Conservation (phyloP, 176 grass and related monocot genomes). For the Pontederia paniculata region DNA sequence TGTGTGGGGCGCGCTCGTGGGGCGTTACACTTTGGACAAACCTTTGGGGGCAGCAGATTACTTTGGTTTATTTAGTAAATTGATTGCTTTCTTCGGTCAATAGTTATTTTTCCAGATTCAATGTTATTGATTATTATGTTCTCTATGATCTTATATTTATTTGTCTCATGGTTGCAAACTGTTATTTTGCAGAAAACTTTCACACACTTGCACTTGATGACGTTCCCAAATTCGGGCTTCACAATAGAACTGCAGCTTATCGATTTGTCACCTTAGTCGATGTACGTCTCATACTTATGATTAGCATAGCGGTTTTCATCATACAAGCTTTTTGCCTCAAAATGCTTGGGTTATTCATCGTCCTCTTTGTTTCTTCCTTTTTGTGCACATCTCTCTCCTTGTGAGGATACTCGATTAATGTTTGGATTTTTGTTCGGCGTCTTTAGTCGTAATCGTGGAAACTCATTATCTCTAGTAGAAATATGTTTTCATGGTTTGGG, state of each 20-base stretch:
- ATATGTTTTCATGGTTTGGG: too few relatives aligned
- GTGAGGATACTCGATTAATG: too few relatives aligned
- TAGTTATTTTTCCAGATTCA: too few relatives aligned
- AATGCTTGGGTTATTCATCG: neutral
- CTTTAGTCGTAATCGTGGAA: too few relatives aligned
- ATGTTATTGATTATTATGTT: too few relatives aligned
- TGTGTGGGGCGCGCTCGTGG: too few relatives aligned
- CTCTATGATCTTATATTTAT: too few relatives aligned
- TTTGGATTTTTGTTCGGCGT: too few relatives aligned
- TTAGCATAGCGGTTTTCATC: neutral
- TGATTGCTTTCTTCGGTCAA: neutral
- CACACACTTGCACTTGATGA: constrained; percentile 80
- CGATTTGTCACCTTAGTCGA: constrained; percentile 84
- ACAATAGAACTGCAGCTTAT: constrained; percentile 79
- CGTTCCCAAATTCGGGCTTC: constrained; percentile 74
- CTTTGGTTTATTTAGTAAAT: constrained; percentile 89
- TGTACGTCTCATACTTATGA: constrained; percentile 32
- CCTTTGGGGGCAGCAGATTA: constrained; percentile 94
- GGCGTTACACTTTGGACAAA: constrained; percentile 83
- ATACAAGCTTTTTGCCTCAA: neutral
- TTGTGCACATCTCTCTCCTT: too few relatives aligned
- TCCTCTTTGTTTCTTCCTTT: too few relatives aligned
- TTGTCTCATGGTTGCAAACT: neutral
- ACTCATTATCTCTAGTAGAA: too few relatives aligned
- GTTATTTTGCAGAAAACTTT: constrained; percentile 59